Base-by-base conservation (phyloP, 495 filamentous ascomycete species). In the Hypoxylon lenormandii region DNA sequence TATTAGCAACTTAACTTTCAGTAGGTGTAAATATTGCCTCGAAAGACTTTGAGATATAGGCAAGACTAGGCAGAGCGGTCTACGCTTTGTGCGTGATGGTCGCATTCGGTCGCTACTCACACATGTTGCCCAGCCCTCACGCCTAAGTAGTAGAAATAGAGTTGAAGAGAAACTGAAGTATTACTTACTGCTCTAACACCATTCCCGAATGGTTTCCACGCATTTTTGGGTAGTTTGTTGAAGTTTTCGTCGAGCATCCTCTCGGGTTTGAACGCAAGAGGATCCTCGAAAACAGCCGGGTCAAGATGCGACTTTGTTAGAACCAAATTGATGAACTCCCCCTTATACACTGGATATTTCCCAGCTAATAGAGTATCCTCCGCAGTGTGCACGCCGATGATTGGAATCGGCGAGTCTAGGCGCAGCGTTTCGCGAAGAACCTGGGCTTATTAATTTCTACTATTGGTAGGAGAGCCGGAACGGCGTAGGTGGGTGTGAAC, bases 351-450 rank as follows among this genome's bases (percentile, higher is more conserved):
- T 36, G 82, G 64, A 70, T 91, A 93, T 68, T 89, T 87, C 26
- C 88, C 90, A 13, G 81, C 85, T 0, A 82, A 79, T 10, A 90
- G 75, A 1, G 78, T 64, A 12, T 84, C 82, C 33, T 79, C 79
- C 48, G 78, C 77, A 49, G 78, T 77, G 15, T 73, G 74, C 0
- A 73, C 21, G 13, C 56, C 47, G 78, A 92, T 88, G 0, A 80
- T 80, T 0, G 89, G 86, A 5, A 87, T 88, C 2, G 88, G 83
- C 8, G 89, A 84, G 23, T 77, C 79, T 11, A 92, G 76, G 22
- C 90, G 87, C 0, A 92, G 77, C 0, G 90, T 84, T 74, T 93
- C 90, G 0, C 87, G 80, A 60, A 93, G 78, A 30, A 77, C 59
- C 46, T 55, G n/a, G 42, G 15, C 36, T 11, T 15, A 8, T 69